These are phyloP conservation scores for Aureobasidium sp. DNA, from an alignment of 2,329 filamentous ascomycete species.

Conservation along the genomic window DNA sequence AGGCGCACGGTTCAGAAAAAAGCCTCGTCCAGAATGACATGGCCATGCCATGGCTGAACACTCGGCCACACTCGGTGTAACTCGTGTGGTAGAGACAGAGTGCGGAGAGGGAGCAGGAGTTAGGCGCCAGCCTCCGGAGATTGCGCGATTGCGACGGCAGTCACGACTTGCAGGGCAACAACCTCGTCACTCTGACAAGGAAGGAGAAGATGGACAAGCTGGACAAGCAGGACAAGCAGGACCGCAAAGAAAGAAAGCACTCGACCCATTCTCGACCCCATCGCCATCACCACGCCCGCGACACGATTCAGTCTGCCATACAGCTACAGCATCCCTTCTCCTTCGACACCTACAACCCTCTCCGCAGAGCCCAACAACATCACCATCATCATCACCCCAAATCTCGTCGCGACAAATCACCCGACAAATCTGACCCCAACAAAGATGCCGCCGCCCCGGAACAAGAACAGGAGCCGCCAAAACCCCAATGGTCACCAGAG, in stretches of 20 bases:
- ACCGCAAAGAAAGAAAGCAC: no score
- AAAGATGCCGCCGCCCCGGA: neutral
- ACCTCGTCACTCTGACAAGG: no score
- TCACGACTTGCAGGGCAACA: no score
- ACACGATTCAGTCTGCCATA: no score
- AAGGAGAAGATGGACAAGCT: no score
- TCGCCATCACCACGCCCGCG: no score
- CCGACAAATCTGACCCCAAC: neutral
- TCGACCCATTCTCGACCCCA: no score
- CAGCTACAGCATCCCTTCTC: constrained; percentile 39
- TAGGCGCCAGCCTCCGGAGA: no score
- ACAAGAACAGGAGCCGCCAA: neutral
- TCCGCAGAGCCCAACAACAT: constrained; percentile 31
- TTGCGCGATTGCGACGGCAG: no score
- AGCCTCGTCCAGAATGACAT: constrained; percentile 1
- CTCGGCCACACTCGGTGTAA: constrained; percentile 7
- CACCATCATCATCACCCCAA: neutral
- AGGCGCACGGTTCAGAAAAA: constrained; percentile 5
- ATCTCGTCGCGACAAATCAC: neutral
- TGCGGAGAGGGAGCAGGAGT: constrained; percentile 11
- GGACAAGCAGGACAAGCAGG: no score
- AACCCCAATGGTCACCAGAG: constrained; percentile 10
- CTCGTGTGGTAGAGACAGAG: neutral
- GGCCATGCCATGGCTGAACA: neutral
- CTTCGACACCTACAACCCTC: constrained; percentile 35